Conservation (phyloP, 345 rosid genomes). For the Citrus trifoliata region DNA sequence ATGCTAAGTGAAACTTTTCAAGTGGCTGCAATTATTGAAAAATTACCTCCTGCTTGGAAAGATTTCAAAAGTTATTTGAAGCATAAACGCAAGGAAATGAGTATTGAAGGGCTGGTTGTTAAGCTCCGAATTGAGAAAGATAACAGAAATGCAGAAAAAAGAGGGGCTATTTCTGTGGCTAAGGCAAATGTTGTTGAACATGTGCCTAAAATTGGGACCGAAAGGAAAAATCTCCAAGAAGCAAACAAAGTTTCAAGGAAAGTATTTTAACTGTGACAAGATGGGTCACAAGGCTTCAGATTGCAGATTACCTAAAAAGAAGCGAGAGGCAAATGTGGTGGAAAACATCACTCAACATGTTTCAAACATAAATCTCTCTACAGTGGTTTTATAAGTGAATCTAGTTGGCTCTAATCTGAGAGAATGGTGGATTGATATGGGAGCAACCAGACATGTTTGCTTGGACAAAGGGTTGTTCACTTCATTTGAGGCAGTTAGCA, state of each 20-base stretch:
- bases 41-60: not conserved
- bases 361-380: not conserved
- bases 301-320: too few relatives aligned
- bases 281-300: too few relatives aligned
- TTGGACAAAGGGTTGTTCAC: not conserved
- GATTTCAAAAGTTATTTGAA: not conserved
- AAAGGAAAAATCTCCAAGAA: not conserved
- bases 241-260: too few relatives aligned
- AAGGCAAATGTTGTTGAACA: not conserved
- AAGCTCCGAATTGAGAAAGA: not conserved
- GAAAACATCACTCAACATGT: not conserved
- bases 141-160: too few relatives aligned
- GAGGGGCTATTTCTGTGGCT: fast-evolving
- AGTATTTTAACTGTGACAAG: too few relatives aligned
- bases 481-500: not conserved
- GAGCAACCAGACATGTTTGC: not conserved
- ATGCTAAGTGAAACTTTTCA: not conserved
- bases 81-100: not conserved
- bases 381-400: not conserved
- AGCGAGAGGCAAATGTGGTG: too few relatives aligned
- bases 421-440: not conserved
- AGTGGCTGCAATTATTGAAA: not conserved
- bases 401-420: not conserved
- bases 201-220: not conserved
- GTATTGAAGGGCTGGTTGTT: not conserved